Evolutionary conservation across 2,329 filamentous ascomycete species (phyloP), one percentile per base, ranked within the genome.

Genomic region (Zasmidium cellare): DNA sequence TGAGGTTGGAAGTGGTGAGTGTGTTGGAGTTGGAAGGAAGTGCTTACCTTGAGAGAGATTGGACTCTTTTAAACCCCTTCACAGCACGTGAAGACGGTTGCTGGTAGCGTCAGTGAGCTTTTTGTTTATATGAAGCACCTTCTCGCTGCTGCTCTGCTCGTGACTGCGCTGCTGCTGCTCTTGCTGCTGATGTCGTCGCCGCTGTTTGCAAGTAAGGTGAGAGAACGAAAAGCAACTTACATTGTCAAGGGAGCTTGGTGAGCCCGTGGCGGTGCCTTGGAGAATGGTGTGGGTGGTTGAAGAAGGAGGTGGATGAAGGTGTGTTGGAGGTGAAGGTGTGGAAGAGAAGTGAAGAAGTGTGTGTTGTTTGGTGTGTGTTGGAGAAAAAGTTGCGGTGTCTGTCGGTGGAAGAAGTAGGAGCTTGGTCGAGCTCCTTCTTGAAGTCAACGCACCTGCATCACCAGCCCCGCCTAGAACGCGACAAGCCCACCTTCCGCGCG

Each of bases 1-100:
- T 23, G 45, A 31, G 50, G 58, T 41, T 52, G 47, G 38, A 53
- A 53, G 35, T 22, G 22, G 51, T 53, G 38, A 53, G 47, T 51
- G 18, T 46, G n/a, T 28, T 19, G 44, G 2, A 19, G 9, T 46
- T 51, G 25, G 45, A 3, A 22, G 31, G 45, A 57, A 9, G 16
- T 24, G 46, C 53, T 55, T 55, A 55, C 53, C 53, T 55, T 18
- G 28, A 24, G 19, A n/a, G 25, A 12, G 24, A n/a, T n/a, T 49
- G 9, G 47, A 49, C 35, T 41, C 35, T 41, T 31, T 31, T 7
- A 7, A 31, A 7, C 28, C 28, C 28, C 35, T 41, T 53, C 51
- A 46, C 51, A n/a, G 51, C 22, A 46, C 22, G 41, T 22, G 51
- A 53, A 28, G 51, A 46, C n/a, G 51, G 16, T 22, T 16, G 51